phyloP scores from a whole-genome alignment of 257 asterid species.

The Solanum etuberosum region DNA sequence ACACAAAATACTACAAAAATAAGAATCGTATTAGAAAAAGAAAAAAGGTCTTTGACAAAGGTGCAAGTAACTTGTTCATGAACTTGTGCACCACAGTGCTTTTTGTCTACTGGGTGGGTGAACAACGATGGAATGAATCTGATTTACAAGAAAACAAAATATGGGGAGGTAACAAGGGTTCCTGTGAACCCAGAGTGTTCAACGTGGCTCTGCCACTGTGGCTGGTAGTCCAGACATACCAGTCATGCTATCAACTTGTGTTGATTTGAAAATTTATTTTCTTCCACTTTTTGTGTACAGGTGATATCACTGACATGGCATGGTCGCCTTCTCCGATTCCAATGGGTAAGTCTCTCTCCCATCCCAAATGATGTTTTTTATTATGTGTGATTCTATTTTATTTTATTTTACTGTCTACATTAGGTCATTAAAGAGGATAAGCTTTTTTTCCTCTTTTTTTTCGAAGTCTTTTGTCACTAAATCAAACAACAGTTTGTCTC shows the following conservation, averaged over 20 bases:
- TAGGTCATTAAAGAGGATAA: background rate
- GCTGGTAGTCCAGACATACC: background rate
- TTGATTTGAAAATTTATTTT: background rate
- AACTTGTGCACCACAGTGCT: background rate
- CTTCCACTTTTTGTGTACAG: slow-evolving; percentile 29
- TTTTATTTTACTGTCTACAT: background rate
- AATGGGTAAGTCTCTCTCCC: slow-evolving; percentile 33
- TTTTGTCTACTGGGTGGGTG: background rate
- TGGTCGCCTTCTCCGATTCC: slow-evolving; percentile 75
- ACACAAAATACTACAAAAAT: background rate
- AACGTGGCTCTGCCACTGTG: background rate
- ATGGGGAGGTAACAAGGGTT: background rate
- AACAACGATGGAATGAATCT: background rate
- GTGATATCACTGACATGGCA: slow-evolving; percentile 67
- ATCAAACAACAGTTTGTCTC: background rate
- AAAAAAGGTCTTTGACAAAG: background rate
- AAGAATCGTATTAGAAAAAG: background rate
- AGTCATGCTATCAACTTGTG: background rate
- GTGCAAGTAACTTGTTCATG: background rate
- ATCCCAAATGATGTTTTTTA: background rate
- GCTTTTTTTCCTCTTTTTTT: background rate
- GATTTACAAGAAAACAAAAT: background rate
- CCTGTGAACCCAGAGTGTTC: background rate
- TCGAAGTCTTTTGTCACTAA: background rate
- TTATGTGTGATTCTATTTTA: background rate